Conservation (phyloP, 495 filamentous ascomycete species). For the Immersiella caudata region DNA sequence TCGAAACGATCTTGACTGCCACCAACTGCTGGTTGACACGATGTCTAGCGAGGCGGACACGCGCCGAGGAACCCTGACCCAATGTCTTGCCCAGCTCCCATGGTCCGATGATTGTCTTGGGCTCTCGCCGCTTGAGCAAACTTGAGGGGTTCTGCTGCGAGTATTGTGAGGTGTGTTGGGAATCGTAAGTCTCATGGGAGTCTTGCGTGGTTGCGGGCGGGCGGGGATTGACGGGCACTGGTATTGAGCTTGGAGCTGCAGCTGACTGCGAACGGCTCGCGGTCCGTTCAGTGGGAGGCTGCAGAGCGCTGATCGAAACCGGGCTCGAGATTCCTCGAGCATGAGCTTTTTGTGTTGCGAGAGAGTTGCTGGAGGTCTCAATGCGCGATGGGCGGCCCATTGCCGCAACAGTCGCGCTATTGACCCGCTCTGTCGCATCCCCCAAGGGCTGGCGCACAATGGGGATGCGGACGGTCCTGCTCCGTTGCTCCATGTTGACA, state of each 20-base stretch:
- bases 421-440: constrained; percentile 51
- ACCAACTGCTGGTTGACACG: constrained; percentile 71
- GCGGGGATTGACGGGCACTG: background rate
- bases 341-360: constrained; percentile 27
- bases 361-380: constrained; percentile 19
- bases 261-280: background rate
- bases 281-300: constrained; percentile 7
- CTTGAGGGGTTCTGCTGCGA: constrained; percentile 49
- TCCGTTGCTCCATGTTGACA: constrained; percentile 41
- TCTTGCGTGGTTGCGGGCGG: background rate
- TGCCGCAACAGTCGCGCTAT: constrained; percentile 37
- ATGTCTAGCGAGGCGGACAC: constrained; percentile 82
- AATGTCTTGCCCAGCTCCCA: constrained; percentile 89
- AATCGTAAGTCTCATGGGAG: background rate
- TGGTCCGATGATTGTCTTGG: constrained; percentile 81
- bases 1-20: constrained; percentile 92
- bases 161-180: background rate
- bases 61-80: constrained; percentile 80
- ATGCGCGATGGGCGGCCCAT: constrained; percentile 19
- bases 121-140: constrained; percentile 45
- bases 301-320: constrained; percentile 2
- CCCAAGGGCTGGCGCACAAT: constrained; percentile 47
- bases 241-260: background rate
- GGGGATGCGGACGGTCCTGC: constrained; percentile 29
- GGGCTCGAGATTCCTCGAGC: constrained; percentile 23